Conservation (phyloP, 768 basidiomycete species). For the Pisolithus microcarpus region DNA sequence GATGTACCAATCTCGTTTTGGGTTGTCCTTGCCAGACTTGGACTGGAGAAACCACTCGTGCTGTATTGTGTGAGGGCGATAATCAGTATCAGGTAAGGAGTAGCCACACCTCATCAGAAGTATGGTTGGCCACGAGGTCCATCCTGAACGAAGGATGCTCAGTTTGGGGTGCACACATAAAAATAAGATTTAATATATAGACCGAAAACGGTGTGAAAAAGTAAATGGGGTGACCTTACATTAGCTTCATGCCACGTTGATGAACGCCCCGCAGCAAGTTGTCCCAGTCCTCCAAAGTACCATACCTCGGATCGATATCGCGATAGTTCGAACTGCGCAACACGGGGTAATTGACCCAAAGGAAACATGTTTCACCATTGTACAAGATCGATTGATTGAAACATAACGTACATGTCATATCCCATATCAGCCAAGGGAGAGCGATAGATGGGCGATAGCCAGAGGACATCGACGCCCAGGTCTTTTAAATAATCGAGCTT, state of each 20-base stretch:
- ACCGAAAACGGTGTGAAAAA: conserved; percentile 13
- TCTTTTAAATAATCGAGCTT: conserved; percentile 65
- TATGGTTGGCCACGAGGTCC: conserved; percentile 74
- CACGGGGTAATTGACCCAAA: neutral
- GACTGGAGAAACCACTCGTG: conserved; percentile 69
- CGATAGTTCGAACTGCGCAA: conserved; percentile 50
- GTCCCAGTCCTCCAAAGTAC: conserved; percentile 54
- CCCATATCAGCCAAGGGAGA: conserved; percentile 65
- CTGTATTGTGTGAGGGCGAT: conserved; percentile 25
- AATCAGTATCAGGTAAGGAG: conserved; percentile 2
- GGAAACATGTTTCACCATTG: neutral
- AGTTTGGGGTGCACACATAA: conserved; percentile 4
- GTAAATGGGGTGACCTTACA: conserved; percentile 33
- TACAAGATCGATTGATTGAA: neutral
- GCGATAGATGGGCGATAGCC: conserved; percentile 52
- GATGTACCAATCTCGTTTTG: conserved; percentile 71
- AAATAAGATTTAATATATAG: neutral
- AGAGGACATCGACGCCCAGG: conserved; percentile 58
- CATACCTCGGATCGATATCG: conserved; percentile 53
- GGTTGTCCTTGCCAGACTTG: conserved; percentile 39
- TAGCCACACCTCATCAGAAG: conserved; percentile 49
- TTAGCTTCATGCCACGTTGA: conserved; percentile 58
- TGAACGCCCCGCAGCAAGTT: conserved; percentile 44
- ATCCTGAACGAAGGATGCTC: conserved; percentile 37
- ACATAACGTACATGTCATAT: conserved; percentile 47